These are phyloP conservation scores for Mycena metata DNA, from an alignment of 768 basidiomycete genomes.

Conservation along the genomic window DNA sequence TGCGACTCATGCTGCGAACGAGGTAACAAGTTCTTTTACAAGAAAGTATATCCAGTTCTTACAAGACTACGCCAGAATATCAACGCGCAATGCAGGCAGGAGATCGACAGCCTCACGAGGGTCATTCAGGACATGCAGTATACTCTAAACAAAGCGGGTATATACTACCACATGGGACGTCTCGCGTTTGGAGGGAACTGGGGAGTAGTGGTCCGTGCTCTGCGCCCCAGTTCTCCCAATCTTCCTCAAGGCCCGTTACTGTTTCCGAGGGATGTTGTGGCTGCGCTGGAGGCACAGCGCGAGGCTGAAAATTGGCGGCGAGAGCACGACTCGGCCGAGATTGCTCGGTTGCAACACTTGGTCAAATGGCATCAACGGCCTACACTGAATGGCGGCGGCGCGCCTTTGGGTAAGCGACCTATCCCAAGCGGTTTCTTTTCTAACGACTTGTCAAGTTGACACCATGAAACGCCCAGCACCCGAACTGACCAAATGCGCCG, in stretches of 20 bases:
- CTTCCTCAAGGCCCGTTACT: constrained; percentile 6
- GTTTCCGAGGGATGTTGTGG: background rate
- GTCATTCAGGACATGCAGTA: background rate
- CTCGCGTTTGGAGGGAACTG: constrained; percentile 27
- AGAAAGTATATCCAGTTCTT: too few relatives aligned
- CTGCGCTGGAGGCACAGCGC: constrained; percentile 6
- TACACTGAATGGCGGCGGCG: background rate
- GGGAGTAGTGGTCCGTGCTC: constrained; percentile 13
- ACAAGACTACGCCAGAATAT: too few relatives aligned
- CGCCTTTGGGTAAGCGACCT: background rate
- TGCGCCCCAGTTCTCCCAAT: background rate
- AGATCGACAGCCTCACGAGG: background rate
- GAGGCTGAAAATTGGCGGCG: background rate
- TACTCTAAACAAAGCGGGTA: constrained; percentile 21
- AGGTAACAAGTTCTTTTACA: background rate
- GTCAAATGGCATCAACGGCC: background rate
- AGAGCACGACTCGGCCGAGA: background rate
- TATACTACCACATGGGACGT: constrained; percentile 14
- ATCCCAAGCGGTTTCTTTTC: background rate
- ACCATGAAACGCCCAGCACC: constrained; percentile 1
- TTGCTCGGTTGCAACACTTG: constrained; percentile 8
- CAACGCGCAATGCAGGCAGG: background rate
- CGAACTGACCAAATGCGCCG: background rate
- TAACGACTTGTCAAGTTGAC: background rate
- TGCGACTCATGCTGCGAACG: constrained; percentile 6